Evolutionary conservation across 805 yeast genomes (phyloP).

Genomic region (Pichia rugopelliculosa): DNA sequence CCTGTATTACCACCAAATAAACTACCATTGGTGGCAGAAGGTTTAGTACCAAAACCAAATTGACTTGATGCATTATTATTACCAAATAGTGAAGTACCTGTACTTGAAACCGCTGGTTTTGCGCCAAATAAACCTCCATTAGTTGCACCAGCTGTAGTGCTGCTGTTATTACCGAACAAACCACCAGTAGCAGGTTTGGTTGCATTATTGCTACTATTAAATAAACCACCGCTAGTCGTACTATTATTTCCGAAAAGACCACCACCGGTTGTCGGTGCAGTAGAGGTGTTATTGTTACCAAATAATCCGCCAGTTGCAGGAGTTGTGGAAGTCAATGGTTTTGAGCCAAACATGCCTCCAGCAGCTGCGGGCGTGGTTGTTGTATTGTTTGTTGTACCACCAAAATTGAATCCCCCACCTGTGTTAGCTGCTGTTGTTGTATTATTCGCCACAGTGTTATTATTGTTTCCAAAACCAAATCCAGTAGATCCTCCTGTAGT

Average conservation of each 20-base stretch:
- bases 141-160: constrained; percentile 8
- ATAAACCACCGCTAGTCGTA: not conserved
- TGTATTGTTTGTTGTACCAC: not conserved
- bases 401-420: not conserved
- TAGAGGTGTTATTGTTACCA: not conserved
- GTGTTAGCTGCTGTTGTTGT: not conserved
- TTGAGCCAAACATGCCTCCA: constrained; percentile 26
- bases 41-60: constrained; percentile 27
- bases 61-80: constrained; percentile 12
- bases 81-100: constrained; percentile 12
- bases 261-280: not conserved
- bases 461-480: constrained; percentile 30
- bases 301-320: constrained; percentile 17
- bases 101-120: constrained; percentile 5
- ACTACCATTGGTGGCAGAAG: constrained; percentile 23
- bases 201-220: not conserved
- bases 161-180: constrained; percentile 14
- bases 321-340: not conserved
- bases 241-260: constrained; percentile 4
- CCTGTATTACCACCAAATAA: constrained; percentile 29
- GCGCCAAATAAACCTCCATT: constrained; percentile 19
- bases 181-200: constrained; percentile 28
- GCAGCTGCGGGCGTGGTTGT: constrained; percentile 8
- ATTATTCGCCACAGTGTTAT: constrained; percentile 10
- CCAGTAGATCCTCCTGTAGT: constrained; percentile 12